phyloP scores from a whole-genome alignment of 176 grass and related monocot genomes.

The Olyra latifolia region DNA sequence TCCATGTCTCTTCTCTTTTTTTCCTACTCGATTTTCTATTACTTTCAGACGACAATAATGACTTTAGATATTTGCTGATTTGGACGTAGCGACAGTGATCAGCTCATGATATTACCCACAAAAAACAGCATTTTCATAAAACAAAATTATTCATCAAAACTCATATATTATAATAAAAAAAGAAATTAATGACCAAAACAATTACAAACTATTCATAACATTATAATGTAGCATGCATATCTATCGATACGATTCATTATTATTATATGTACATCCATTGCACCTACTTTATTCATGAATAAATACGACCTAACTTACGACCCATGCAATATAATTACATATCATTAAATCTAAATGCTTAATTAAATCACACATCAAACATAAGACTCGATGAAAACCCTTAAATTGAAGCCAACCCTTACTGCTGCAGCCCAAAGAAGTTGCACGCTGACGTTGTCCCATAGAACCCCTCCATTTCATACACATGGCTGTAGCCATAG shows the following conservation, averaged over 20 bases:
- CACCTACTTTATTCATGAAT: background rate
- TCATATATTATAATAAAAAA: background rate
- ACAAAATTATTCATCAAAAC: background rate
- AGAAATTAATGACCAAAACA: background rate
- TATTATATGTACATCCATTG: background rate
- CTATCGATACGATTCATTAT: background rate
- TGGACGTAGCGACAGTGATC: too few species aligned
- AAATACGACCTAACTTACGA: background rate
- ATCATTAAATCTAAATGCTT: background rate
- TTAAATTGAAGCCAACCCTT: background rate
- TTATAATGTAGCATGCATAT: background rate
- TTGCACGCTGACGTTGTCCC: background rate
- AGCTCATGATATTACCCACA: too few species aligned
- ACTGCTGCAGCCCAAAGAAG: conserved; percentile 10
- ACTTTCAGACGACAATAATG: too few species aligned
- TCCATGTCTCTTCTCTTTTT: too few species aligned
- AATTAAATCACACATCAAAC: background rate
- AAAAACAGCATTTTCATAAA: too few species aligned
- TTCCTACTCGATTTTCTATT: too few species aligned
- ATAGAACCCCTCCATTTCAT: background rate
- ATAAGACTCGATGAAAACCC: background rate
- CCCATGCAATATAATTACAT: background rate
- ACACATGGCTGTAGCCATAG: conserved; percentile 3
- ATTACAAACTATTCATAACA: background rate
- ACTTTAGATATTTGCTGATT: too few species aligned